Percentiles rank a stretch among this genome's conserved stretches.
phyloP scores from a whole-genome alignment of 139 green algal genomes.

The Haematococcus sp. region DNA sequence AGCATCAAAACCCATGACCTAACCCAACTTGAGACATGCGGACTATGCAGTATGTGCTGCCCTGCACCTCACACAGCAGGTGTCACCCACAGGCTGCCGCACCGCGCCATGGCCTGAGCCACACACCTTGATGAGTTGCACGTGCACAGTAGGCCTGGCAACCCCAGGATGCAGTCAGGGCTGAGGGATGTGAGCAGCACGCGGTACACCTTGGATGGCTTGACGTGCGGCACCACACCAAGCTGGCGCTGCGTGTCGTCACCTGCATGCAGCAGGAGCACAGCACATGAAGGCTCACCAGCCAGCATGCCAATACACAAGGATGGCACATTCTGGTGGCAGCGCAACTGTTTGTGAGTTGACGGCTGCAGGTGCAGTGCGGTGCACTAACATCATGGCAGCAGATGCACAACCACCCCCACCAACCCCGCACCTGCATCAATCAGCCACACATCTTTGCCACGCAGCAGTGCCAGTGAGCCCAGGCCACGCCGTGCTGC shows the following conservation, averaged over 20 bases:
- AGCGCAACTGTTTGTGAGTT: too few species aligned
- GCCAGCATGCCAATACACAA: background rate
- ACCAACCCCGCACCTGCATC: conserved; percentile 68
- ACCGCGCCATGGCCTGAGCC: too few species aligned
- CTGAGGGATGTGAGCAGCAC: conserved; percentile 72
- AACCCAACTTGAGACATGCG: too few species aligned
- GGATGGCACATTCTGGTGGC: too few species aligned
- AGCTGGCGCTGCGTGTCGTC: conserved; percentile 80
- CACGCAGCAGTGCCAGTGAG: conserved; percentile 43
- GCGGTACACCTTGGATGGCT: conserved; percentile 63
- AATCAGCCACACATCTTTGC: conserved; percentile 73
- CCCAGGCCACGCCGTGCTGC: conserved; percentile 19
- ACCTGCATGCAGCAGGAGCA: conserved; percentile 23
- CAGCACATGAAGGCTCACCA: background rate
- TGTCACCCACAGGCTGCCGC: too few species aligned
- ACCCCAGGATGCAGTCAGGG: conserved; percentile 43
- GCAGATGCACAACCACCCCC: conserved; percentile 6
- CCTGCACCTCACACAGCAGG: too few species aligned
- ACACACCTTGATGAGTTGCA: conserved; percentile 31
- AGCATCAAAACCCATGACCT: too few species aligned
- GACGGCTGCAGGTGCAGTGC: too few species aligned
- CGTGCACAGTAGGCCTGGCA: conserved; percentile 76
- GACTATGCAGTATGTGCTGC: too few species aligned
- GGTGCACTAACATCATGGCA: too few species aligned
- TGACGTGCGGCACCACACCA: conserved; percentile 39